Base-by-base conservation (phyloP, 2,329 filamentous ascomycete species). In the Metarhizium guizhouense region DNA sequence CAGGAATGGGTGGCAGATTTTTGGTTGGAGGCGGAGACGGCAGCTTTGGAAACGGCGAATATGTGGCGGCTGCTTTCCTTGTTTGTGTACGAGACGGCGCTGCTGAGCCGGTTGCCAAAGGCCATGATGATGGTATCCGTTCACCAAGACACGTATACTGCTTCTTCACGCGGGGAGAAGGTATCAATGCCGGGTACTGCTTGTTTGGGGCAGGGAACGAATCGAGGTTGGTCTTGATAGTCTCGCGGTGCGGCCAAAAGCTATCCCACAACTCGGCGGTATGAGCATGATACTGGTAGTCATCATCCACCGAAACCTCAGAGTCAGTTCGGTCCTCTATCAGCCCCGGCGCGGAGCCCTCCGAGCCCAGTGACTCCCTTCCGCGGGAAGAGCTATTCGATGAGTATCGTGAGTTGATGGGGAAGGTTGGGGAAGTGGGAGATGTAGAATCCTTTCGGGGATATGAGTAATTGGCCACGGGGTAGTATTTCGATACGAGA, bases 291-390 rank as follows among this genome's bases (percentile, higher is more conserved):
- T 78, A 76, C 57, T 77, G 73, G 55, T 74, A 73, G 60, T 81
- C 77, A 47, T 80, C 78, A 20, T 82, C 78, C 36, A 69, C 60
- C 6, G 78, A 81, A 18, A 68, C 64, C 53, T 81, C 79, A 4
- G 77, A 80, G 60, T 79, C 77, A 6, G 70, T 70, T 5, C 72
- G 74, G 61, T 80, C 75, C 59, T 81, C 77, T 16, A 78, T 72
- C 63, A 81, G 71, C 32, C 74, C 74, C 1, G 78, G 78, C 4
- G 74, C 61, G 3, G 77, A 79, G 30, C 65, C 69, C 47, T 75
- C 70, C 1, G 77, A 80, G 36, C 69, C 73, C 38, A 77, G 61
- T 3, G 78, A 58, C 25, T 54, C 56, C 45, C 56, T 53, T 5
- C 54, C 54, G 4, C 18, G 51, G 6, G 38, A 58, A 29, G 43